Conservation (phyloP, 2,329 filamentous ascomycete species). For the Epichloe coenophiala region DNA sequence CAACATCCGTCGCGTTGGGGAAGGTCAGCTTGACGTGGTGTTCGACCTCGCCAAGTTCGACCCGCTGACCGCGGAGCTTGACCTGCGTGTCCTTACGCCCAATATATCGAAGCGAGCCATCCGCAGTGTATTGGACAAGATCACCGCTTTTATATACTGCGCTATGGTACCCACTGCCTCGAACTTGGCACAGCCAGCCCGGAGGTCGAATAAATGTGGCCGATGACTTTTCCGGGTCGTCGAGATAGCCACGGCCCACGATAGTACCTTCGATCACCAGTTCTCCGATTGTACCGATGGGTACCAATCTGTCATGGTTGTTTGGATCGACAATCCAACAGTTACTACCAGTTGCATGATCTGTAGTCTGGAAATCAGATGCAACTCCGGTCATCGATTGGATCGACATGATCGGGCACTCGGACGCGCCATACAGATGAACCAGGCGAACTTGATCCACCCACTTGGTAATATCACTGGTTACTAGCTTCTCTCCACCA, state of each 20-base stretch:
- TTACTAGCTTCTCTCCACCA: neutral
- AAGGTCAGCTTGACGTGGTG: neutral
- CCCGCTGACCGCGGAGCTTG: conserved; percentile 3
- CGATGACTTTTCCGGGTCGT: neutral
- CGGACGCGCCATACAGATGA: neutral
- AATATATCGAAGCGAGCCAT: neutral
- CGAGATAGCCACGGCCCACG: neutral
- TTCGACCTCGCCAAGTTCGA: conserved; percentile 4
- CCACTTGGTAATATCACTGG: neutral
- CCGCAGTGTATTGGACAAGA: neutral
- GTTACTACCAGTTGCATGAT: neutral
- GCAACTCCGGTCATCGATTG: neutral
- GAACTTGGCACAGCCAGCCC: neutral
- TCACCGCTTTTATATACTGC: conserved; percentile 1
- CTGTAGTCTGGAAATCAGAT: neutral
- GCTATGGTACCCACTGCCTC: no score
- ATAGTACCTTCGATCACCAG: neutral
- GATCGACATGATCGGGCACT: neutral
- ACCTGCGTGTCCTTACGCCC: conserved; percentile 1
- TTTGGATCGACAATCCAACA: neutral
- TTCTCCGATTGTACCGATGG: neutral
- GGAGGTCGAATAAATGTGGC: neutral
- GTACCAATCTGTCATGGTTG: neutral
- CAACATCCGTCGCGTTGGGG: neutral
- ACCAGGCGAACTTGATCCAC: neutral